Evolutionary conservation across 1,284 basidiomycete species (phyloP).

Genomic region (Thelephora terrestris): DNA sequence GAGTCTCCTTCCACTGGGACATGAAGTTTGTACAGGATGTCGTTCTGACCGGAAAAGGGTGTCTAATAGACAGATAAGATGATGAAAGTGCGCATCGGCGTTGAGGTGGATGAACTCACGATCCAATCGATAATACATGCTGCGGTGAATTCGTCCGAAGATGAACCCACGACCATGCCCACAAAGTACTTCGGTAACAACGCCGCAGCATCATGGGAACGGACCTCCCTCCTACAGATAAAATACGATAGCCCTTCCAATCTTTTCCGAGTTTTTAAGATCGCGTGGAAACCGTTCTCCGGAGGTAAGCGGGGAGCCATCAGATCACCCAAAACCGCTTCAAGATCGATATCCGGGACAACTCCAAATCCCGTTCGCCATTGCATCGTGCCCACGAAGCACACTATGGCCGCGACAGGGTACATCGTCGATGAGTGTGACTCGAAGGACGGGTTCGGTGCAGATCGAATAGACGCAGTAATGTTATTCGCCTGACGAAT

Average conservation of each 20-base stretch:
- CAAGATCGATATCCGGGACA: neutral
- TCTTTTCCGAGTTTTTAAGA: conserved; percentile 5
- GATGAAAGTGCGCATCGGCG: too few relatives aligned
- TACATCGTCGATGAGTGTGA: neutral
- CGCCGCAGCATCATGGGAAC: conserved; percentile 3
- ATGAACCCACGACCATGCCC: conserved; percentile 4
- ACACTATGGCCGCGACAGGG: neutral
- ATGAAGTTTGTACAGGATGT: too few relatives aligned
- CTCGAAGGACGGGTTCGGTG: neutral
- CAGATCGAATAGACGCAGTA: too few relatives aligned
- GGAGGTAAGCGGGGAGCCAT: conserved; percentile 1
- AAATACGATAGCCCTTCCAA: too few relatives aligned
- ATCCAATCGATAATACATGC: too few relatives aligned
- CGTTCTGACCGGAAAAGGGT: too few relatives aligned
- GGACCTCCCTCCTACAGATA: conserved; percentile 8
- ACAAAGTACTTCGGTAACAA: conserved; percentile 7
- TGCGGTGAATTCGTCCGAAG: too few relatives aligned
- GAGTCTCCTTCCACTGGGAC: too few relatives aligned
- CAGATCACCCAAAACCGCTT: neutral
- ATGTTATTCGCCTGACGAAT: neutral
- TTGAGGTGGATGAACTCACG: too few relatives aligned
- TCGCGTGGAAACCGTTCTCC: conserved; percentile 9
- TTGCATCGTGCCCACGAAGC: too few relatives aligned
- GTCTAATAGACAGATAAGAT: too few relatives aligned
- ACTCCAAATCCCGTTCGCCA: neutral